These are phyloP conservation scores for Acanthochlamys bracteata DNA, from an alignment of 106 monocot genomes.

Conservation along the genomic window DNA sequence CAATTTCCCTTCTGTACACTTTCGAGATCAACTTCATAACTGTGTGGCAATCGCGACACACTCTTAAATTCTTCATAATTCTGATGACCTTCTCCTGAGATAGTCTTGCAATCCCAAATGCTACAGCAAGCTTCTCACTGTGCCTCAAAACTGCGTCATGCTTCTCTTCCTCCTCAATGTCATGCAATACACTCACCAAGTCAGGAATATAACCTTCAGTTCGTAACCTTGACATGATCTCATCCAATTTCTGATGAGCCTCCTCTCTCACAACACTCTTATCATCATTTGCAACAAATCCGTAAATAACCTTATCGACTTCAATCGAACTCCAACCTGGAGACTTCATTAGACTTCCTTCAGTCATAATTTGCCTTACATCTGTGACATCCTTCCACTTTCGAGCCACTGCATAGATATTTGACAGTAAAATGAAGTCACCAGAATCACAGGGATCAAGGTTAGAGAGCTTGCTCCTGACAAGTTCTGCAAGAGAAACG, in stretches of 20 bases:
- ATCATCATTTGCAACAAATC: conserved; percentile 30
- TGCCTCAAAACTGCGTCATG: conserved; percentile 29
- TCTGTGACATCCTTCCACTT: conserved; percentile 48
- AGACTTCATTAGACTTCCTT: conserved; percentile 26
- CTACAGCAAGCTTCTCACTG: conserved; percentile 70
- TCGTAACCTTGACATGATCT: conserved; percentile 32
- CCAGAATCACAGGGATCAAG: conserved; percentile 43
- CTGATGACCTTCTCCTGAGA: conserved; percentile 24
- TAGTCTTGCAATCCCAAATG: conserved; percentile 35
- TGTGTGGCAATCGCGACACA: conserved; percentile 46
- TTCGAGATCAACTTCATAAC: conserved; percentile 64
- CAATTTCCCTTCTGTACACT: conserved; percentile 33
- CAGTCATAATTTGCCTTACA: conserved; percentile 37
- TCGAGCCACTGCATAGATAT: conserved; percentile 41
- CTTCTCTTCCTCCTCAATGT: conserved; percentile 59
- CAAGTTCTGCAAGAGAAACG: conserved; percentile 37
- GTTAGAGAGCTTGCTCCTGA: conserved; percentile 31
- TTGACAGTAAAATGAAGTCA: conserved; percentile 45
- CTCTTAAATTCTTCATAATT: conserved; percentile 48
- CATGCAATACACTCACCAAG: conserved; percentile 34
- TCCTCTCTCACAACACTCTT: conserved; percentile 14
- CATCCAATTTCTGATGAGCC: conserved; percentile 24
- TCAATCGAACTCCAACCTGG: conserved; percentile 70
- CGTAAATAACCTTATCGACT: conserved; percentile 27
- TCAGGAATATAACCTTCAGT: conserved; percentile 34